phyloP scores from a whole-genome alignment of 2,329 filamentous ascomycete genomes.

The Bipolaris sorokiniana region DNA sequence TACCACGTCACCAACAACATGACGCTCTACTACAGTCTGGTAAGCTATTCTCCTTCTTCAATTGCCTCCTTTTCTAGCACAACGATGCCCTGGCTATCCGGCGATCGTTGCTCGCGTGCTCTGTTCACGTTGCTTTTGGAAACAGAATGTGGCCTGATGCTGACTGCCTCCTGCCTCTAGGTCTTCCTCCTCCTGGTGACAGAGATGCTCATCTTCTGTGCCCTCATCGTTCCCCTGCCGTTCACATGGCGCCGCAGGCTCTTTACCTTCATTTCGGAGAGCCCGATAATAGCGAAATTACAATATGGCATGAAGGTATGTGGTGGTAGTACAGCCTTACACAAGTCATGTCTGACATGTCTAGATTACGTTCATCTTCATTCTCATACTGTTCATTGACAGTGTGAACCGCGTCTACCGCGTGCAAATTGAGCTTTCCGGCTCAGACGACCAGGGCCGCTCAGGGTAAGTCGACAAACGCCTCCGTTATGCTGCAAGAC shows the following conservation, averaged over 20 bases:
- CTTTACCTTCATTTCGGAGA: conserved; percentile 96
- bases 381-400: conserved; percentile 96
- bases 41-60: conserved; percentile 49
- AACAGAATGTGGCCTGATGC: conserved; percentile 27
- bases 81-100: neutral
- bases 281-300: conserved; percentile 81
- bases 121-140: neutral
- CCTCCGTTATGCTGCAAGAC: conserved; percentile 4
- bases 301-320: conserved; percentile 92
- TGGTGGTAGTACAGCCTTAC: neutral
- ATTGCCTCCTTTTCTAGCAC: neutral
- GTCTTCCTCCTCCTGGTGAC: conserved; percentile 82
- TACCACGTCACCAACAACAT: conserved; percentile 59
- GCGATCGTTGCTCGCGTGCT: conserved; percentile 14
- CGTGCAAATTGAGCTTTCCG: conserved; percentile 85
- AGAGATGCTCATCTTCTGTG: conserved; percentile 82
- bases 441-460: conserved; percentile 68
- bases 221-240: conserved; percentile 84
- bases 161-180: conserved; percentile 55
- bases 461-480: conserved; percentile 55
- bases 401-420: conserved; percentile 96
- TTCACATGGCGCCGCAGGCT: conserved; percentile 85
- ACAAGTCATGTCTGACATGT: conserved; percentile 17
- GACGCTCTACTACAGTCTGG: conserved; percentile 73
- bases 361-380: conserved; percentile 97